Conservation (phyloP, 2,329 filamentous ascomycete species). For the Incumbomyces lentus region DNA sequence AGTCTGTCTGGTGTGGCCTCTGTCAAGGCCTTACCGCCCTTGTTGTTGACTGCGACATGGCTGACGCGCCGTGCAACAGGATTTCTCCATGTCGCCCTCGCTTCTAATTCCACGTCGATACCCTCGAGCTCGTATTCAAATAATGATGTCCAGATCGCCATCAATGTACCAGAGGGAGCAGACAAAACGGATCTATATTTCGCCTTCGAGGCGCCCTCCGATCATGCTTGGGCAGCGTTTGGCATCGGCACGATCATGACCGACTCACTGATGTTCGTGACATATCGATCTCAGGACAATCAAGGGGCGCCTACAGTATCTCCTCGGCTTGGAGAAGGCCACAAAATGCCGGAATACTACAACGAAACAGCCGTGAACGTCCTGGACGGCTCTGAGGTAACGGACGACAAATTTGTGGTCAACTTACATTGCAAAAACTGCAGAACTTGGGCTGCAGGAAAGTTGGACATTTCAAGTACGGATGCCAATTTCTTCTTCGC, state of each 20-base stretch:
- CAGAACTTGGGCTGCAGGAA: conserved; percentile 41
- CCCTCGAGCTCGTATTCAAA: not conserved
- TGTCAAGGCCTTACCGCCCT: too few species aligned
- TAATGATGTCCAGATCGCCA: conserved; percentile 17
- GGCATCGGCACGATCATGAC: conserved; percentile 23
- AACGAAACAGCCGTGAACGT: conserved; percentile 35
- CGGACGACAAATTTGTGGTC: conserved; percentile 35
- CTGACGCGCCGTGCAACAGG: not conserved
- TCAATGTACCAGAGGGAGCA: conserved; percentile 18
- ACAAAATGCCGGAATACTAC: conserved; percentile 27
- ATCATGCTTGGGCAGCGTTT: conserved; percentile 21
- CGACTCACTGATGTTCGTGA: conserved; percentile 24
- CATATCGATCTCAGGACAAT: conserved; percentile 20
- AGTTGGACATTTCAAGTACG: conserved; percentile 41
- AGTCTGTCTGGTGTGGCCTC: not conserved
- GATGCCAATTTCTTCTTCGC: conserved; percentile 47
- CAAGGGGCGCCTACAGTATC: conserved; percentile 21
- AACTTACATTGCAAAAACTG: conserved; percentile 46
- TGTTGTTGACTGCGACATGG: too few species aligned
- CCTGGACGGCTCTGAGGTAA: conserved; percentile 40
- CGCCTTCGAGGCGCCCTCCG: conserved; percentile 17
- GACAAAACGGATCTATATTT: conserved; percentile 19
- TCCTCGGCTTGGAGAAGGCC: conserved; percentile 20
- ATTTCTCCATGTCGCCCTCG: not conserved
- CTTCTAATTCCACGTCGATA: conserved; percentile 1